phyloP scores from a whole-genome alignment of 2,329 filamentous ascomycete genomes.

The Fusarium armeniacum region DNA sequence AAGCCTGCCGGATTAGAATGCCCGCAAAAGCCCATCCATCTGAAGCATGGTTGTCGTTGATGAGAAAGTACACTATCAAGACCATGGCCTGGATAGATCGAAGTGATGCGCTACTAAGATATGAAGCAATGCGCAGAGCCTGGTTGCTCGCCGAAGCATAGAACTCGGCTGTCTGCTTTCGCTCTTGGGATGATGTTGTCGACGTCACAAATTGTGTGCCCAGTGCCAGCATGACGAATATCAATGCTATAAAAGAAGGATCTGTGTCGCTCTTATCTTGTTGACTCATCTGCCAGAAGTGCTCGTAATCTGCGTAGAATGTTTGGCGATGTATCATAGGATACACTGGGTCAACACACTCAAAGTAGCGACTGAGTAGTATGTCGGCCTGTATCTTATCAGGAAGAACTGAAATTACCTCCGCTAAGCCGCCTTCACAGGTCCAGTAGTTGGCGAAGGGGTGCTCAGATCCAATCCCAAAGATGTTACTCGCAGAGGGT shows the following conservation, averaged over 20 bases:
- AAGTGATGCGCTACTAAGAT: slow-evolving; percentile 80
- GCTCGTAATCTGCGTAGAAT: slow-evolving; percentile 83
- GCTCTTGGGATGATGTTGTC: slow-evolving; percentile 68
- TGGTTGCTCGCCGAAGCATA: slow-evolving; percentile 86
- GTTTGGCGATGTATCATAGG: slow-evolving; percentile 82
- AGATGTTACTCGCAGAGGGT: slow-evolving; percentile 80
- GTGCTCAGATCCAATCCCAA: slow-evolving; percentile 83
- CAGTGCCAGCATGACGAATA: slow-evolving; percentile 82
- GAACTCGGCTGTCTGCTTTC: slow-evolving; percentile 83
- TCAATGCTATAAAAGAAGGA: slow-evolving; percentile 77
- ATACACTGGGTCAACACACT: slow-evolving; percentile 83
- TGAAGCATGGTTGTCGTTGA: slow-evolving; percentile 87
- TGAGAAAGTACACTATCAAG: slow-evolving; percentile 83
- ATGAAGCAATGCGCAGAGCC: slow-evolving; percentile 80
- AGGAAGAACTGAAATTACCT: slow-evolving; percentile 81
- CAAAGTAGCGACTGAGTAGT: slow-evolving; percentile 73
- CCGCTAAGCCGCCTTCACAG: slow-evolving; percentile 78
- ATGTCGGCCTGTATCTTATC: slow-evolving; percentile 83
- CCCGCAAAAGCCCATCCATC: slow-evolving; percentile 88
- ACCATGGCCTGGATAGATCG: slow-evolving; percentile 85
- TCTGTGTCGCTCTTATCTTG: slow-evolving; percentile 73
- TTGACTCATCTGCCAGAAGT: slow-evolving; percentile 76
- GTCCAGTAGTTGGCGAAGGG: slow-evolving; percentile 91
- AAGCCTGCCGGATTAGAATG: slow-evolving; percentile 81
- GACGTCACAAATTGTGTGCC: slow-evolving; percentile 81